phyloP scores from a whole-genome alignment of 208 protist genomes.

The Crithidia acanthocephali region DNA sequence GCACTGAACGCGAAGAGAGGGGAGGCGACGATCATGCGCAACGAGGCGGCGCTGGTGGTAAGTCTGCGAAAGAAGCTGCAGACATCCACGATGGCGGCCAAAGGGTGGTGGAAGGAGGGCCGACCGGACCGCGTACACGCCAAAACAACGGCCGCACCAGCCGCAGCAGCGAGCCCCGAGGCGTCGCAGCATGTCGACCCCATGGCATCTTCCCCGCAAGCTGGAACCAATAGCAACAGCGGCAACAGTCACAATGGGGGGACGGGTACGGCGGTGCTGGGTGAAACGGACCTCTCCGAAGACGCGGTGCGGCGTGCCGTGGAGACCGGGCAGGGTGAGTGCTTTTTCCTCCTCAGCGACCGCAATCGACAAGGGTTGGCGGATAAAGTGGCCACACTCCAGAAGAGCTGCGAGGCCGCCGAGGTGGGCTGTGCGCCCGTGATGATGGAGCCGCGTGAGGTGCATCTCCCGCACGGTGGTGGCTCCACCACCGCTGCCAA shows the following conservation, averaged over 20 bases:
- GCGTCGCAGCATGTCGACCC: slow-evolving; percentile 9
- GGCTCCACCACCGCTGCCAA: neutral
- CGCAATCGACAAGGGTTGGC: slow-evolving; percentile 34
- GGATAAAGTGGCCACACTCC: slow-evolving; percentile 36
- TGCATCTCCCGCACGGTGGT: slow-evolving; percentile 24
- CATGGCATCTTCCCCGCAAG: neutral
- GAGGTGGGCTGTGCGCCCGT: slow-evolving; percentile 47
- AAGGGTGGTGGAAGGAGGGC: slow-evolving; percentile 32
- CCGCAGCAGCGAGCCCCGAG: neutral
- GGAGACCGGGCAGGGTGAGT: slow-evolving; percentile 71
- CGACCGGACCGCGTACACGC: slow-evolving; percentile 5
- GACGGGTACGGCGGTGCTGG: neutral
- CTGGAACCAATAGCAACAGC: neutral
- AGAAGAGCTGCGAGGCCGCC: slow-evolving; percentile 28
- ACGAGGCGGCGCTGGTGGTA: slow-evolving; percentile 57
- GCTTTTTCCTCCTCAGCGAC: slow-evolving; percentile 61
- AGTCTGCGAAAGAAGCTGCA: slow-evolving; percentile 71
- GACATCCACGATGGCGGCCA: slow-evolving; percentile 16
- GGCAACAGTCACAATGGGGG: neutral
- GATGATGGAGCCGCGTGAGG: slow-evolving; percentile 56
- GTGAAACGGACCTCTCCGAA: slow-evolving; percentile 45
- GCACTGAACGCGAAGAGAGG: slow-evolving; percentile 84
- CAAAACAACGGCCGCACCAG: slow-evolving; percentile 9
- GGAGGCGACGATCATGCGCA: slow-evolving; percentile 59
- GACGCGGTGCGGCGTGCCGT: slow-evolving; percentile 39